A percentile compares a stretch with the other conserved stretches of the same genome.
Conservation (phyloP, 768 basidiomycete species). For the Cyclocybe aegerita region DNA sequence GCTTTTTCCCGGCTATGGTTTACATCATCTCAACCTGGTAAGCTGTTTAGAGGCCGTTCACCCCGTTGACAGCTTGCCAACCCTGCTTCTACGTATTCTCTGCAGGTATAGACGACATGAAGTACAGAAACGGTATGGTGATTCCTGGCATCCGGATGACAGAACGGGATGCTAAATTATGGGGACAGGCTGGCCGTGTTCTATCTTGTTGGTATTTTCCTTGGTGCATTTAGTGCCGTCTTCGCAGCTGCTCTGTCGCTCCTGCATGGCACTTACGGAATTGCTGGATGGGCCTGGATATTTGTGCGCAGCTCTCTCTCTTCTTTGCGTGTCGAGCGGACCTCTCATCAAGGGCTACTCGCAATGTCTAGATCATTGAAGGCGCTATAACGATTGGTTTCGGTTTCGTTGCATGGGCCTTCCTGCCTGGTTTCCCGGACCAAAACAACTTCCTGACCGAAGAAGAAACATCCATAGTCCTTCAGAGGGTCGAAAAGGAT, state of each 20-base stretch:
- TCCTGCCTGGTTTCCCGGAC: slow-evolving; percentile 47
- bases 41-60: not conserved
- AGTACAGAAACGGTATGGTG: slow-evolving; percentile 45
- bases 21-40: slow-evolving; percentile 53
- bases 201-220: slow-evolving; percentile 41
- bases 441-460: slow-evolving; percentile 42
- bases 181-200: slow-evolving; percentile 43
- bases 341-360: too few relatives aligned
- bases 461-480: slow-evolving; percentile 40
- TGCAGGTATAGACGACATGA: slow-evolving; percentile 50
- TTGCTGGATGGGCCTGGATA: slow-evolving; percentile 54
- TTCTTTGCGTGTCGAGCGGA: not conserved
- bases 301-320: slow-evolving; percentile 33
- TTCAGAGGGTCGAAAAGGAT: slow-evolving; percentile 46
- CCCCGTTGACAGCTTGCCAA: not conserved
- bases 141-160: not conserved
- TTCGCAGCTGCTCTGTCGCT: slow-evolving; percentile 44
- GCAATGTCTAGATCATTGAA: slow-evolving; percentile 42
- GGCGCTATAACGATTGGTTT: slow-evolving; percentile 45
- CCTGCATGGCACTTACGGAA: slow-evolving; percentile 37
- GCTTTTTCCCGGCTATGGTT: slow-evolving; percentile 49
- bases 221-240: slow-evolving; percentile 48
- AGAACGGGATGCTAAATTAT: too few relatives aligned
- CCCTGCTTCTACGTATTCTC: not conserved
- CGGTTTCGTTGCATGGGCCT: slow-evolving; percentile 43